Percentiles rank a stretch among this genome's conserved stretches.
Conservation (phyloP, 1,284 basidiomycete species). For the Cystobasidiaceae sp. region DNA sequence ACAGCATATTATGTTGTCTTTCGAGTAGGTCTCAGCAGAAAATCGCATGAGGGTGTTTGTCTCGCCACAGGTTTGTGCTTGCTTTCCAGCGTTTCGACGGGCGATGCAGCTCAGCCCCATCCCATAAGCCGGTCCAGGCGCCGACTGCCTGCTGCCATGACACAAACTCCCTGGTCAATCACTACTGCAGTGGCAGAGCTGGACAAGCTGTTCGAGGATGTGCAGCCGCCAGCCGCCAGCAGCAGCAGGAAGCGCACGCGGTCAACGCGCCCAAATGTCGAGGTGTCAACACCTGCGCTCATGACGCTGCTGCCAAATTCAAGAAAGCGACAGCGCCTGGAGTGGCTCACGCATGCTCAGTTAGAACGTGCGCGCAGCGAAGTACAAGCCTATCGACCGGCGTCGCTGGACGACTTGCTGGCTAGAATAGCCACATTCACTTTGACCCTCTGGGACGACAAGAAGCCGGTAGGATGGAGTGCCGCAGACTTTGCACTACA, state of each 20-base stretch:
- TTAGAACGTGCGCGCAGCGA: background rate
- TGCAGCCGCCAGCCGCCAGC: background rate
- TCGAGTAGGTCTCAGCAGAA: no score
- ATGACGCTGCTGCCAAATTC: slow-evolving; percentile 21
- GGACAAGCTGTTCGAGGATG: slow-evolving; percentile 7
- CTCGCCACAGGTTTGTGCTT: no score
- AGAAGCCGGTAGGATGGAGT: slow-evolving; percentile 5
- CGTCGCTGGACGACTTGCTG: slow-evolving; percentile 2
- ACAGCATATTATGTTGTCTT: no score
- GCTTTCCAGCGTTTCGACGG: no score
- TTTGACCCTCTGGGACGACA: slow-evolving; percentile 17
- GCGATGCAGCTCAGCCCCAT: no score
- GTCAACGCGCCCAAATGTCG: background rate
- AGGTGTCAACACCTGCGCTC: slow-evolving; percentile 23
- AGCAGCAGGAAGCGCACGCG: background rate
- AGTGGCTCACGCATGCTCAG: slow-evolving; percentile 2
- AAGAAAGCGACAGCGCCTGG: slow-evolving; percentile 2
- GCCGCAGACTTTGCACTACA: slow-evolving; percentile 21
- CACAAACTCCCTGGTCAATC: no score
- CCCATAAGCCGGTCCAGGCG: no score
- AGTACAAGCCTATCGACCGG: slow-evolving; percentile 1
- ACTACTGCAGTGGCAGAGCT: background rate
- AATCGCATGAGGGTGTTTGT: no score
- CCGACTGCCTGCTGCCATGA: no score
- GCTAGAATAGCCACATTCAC: slow-evolving; percentile 13